These are phyloP conservation scores for Ceratocystiopsis sp. DNA, from an alignment of 2,329 filamentous ascomycete species.

Conservation along the genomic window DNA sequence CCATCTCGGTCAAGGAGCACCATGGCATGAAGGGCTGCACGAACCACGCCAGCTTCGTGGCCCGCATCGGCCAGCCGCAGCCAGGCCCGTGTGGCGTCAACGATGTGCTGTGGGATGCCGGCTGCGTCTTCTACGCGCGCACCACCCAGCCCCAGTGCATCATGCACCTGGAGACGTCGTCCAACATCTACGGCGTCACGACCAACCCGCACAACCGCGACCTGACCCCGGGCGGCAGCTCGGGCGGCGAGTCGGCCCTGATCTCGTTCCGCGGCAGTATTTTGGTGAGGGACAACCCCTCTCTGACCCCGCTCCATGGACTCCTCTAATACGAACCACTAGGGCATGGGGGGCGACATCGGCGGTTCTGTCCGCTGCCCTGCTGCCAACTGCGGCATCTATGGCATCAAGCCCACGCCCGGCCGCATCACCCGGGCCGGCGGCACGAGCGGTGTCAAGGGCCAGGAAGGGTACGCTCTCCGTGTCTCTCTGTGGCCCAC, in stretches of 20 bases:
- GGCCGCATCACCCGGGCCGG: neutral
- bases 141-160: constrained; percentile 12
- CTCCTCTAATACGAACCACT: neutral
- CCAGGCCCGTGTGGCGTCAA: neutral
- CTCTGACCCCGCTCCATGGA: neutral
- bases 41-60: neutral
- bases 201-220: constrained; percentile 18
- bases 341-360: constrained; percentile 23
- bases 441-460: neutral
- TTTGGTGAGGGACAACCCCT: constrained; percentile 17
- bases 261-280: constrained; percentile 16
- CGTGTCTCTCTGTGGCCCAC: neutral
- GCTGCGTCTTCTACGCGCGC: constrained; percentile 13
- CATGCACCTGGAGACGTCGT: constrained; percentile 14
- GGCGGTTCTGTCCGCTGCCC: constrained; percentile 12
- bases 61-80: neutral
- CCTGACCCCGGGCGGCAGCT: constrained; percentile 18
- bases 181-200: constrained; percentile 17
- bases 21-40: neutral
- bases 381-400: constrained; percentile 15
- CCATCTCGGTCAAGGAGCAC: constrained; percentile 17
- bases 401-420: constrained; percentile 10
- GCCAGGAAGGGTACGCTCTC: neutral
- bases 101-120: constrained; percentile 4
- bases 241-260: constrained; percentile 20